These are phyloP conservation scores for Penicillium sp. DNA, from an alignment of 2,329 filamentous ascomycete species.

Conservation along the genomic window DNA sequence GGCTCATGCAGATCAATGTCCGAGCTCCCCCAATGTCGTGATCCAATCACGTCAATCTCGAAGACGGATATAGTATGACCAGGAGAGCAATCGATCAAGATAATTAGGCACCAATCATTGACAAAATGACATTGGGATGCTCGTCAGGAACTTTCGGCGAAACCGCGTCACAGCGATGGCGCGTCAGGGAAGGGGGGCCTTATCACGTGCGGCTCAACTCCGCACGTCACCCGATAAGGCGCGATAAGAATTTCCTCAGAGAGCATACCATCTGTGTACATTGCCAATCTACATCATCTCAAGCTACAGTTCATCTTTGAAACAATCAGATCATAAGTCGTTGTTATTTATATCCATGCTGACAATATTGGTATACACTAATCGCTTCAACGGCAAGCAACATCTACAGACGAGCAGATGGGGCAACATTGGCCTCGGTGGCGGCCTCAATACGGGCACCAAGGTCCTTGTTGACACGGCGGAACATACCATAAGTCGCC, in stretches of 20 bases:
- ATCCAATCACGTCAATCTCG: not conserved
- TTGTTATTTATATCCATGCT: not conserved
- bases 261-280: not conserved
- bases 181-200: conserved; percentile 23
- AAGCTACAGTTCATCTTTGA: too few relatives aligned
- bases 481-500: conserved; percentile 67
- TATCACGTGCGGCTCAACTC: conserved; percentile 33
- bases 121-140: not conserved
- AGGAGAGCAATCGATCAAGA: not conserved
- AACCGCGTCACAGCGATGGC: conserved; percentile 12
- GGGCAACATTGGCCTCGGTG: conserved; percentile 53
- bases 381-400: not conserved
- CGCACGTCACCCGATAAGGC: conserved; percentile 35
- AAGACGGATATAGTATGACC: not conserved
- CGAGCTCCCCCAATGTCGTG: conserved; percentile 20
- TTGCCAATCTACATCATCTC: not conserved
- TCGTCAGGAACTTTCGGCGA: not conserved
- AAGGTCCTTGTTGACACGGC: conserved; percentile 60
- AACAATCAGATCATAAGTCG: not conserved
- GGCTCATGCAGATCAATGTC: conserved; percentile 35
- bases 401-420: conserved; percentile 38
- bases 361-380: not conserved
- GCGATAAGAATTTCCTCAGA: not conserved
- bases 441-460: conserved; percentile 59
- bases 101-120: not conserved